These are phyloP conservation scores for Leccinum glutinopallens DNA, from an alignment of 1,284 basidiomycete genomes.

Conservation along the genomic window DNA sequence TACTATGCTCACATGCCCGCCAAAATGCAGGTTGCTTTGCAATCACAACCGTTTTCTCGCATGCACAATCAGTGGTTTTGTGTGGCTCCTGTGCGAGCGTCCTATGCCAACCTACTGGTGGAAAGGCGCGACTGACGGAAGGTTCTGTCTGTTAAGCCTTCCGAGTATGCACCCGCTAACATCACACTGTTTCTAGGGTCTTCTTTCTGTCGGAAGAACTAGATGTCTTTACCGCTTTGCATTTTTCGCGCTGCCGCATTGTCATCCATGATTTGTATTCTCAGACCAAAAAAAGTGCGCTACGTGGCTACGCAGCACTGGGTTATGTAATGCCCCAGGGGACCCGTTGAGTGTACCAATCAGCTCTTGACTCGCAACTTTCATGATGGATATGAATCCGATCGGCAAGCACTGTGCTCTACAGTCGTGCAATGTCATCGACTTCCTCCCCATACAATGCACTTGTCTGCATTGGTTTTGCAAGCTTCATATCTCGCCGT, in stretches of 20 bases:
- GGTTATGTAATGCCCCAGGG: constrained; percentile 15
- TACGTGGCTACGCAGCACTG: constrained; percentile 1
- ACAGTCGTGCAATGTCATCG: constrained; percentile 47
- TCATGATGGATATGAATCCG: constrained; percentile 38
- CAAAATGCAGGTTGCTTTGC: constrained; percentile 78
- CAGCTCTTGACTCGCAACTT: background rate
- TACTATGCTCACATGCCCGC: constrained; percentile 13
- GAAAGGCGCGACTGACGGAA: constrained; percentile 97
- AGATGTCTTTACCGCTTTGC: constrained; percentile 32
- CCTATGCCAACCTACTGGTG: constrained; percentile 98
- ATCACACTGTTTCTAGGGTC: constrained; percentile 53
- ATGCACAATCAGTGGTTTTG: constrained; percentile 91
- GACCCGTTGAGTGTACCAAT: background rate
- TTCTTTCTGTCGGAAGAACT: constrained; percentile 88
- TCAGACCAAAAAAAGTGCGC: constrained; percentile 9
- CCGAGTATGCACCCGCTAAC: constrained; percentile 12
- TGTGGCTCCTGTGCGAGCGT: constrained; percentile 95
- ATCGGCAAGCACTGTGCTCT: constrained; percentile 51
- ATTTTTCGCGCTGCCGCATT: background rate
- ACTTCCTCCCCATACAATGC: constrained; percentile 56
- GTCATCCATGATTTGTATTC: constrained; percentile 22
- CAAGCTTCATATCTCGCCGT: constrained; percentile 53
- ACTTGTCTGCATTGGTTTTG: constrained; percentile 49
- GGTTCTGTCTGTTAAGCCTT: constrained; percentile 58
- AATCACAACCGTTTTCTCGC: constrained; percentile 95